Evolutionary conservation across 176 grass and related monocot species (phyloP).

Genomic region (Oropetium thomaeum): DNA sequence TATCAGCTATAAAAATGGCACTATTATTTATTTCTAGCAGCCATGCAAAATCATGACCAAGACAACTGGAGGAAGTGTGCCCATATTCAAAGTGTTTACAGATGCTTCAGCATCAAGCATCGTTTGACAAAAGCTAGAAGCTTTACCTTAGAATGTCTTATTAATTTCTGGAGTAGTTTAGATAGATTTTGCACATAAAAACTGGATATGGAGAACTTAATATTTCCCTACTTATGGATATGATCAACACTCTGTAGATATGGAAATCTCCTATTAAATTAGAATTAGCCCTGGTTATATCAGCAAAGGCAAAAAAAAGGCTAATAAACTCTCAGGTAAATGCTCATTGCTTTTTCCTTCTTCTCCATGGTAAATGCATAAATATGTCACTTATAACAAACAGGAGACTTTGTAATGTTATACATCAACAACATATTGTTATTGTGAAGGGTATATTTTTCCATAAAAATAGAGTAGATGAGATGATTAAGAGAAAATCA

Average conservation of each 20-base stretch:
- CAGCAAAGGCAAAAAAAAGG: too few relatives aligned
- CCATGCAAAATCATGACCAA: background rate
- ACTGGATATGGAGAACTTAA: background rate
- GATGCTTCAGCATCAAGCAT: background rate
- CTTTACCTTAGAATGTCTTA: background rate
- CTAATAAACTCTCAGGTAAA: background rate
- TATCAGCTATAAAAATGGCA: background rate
- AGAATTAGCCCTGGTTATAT: too few relatives aligned
- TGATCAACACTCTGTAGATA: background rate
- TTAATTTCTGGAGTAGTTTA: background rate
- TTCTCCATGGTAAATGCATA: background rate
- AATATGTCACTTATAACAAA: background rate
- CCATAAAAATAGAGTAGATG: background rate
- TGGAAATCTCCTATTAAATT: too few relatives aligned
- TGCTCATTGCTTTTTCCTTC: background rate
- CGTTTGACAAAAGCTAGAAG: background rate
- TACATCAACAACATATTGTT: background rate
- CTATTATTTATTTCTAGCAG: background rate
- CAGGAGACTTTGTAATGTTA: background rate
- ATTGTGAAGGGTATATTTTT: background rate
- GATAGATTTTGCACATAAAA: background rate
- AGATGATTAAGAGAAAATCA: background rate
- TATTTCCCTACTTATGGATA: background rate
- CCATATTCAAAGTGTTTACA: background rate
- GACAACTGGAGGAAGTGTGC: background rate